These are phyloP conservation scores for Fistulifera solaris DNA, from an alignment of 108 stramenopile species.

Conservation along the genomic window DNA sequence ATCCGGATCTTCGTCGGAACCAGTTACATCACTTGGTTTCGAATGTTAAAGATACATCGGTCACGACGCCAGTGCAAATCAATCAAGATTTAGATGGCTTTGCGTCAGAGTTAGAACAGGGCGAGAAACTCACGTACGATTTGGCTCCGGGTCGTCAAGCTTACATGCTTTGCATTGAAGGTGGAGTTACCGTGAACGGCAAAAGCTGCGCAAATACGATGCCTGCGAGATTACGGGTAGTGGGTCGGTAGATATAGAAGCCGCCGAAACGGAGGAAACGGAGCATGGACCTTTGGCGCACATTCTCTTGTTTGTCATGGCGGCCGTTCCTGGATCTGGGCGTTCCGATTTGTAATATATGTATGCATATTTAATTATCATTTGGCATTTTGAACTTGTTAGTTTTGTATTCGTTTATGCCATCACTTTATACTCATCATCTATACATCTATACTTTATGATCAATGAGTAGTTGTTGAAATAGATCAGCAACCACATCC, in stretches of 20 bases:
- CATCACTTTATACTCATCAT: too few species aligned
- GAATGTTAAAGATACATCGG: slow-evolving; percentile 14
- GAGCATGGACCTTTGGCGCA: slow-evolving; percentile 39
- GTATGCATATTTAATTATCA: too few species aligned
- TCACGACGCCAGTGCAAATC: slow-evolving; percentile 42
- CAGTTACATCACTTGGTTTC: slow-evolving; percentile 55
- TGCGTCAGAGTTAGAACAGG: slow-evolving; percentile 47
- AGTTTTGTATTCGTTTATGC: too few species aligned
- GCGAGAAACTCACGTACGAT: slow-evolving; percentile 15
- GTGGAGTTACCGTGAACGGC: slow-evolving; percentile 37
- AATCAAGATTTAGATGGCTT: slow-evolving; percentile 62
- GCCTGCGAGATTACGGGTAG: slow-evolving; percentile 40
- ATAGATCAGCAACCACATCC: too few species aligned
- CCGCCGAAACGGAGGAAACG: slow-evolving; percentile 26
- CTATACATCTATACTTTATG: too few species aligned
- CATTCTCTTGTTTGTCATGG: slow-evolving; percentile 46
- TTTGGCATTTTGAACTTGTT: too few species aligned
- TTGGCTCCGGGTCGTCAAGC: slow-evolving; percentile 46
- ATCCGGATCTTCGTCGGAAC: slow-evolving; percentile 17
- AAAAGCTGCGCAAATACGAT: slow-evolving; percentile 33
- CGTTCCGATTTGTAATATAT: slow-evolving; percentile 19
- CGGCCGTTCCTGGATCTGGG: slow-evolving; percentile 20
- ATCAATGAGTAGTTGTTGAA: too few species aligned
- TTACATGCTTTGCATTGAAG: slow-evolving; percentile 70
- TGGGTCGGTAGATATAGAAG: slow-evolving; percentile 22